Conservation (phyloP, 352 stramenopile genomes). For the Pythium rishiriense region DNA sequence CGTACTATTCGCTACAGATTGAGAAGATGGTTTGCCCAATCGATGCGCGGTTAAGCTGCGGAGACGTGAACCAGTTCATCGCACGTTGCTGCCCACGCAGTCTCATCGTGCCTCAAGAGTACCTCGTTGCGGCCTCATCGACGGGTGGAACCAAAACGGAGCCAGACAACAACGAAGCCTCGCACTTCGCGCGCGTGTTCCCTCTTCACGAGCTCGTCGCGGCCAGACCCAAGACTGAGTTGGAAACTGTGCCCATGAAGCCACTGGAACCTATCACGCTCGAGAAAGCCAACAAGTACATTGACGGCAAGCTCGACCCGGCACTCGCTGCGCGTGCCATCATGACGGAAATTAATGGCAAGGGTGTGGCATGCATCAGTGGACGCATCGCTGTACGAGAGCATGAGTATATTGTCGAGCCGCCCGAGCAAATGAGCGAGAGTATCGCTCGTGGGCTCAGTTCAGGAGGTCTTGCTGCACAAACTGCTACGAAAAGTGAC, state of each 20-base stretch:
- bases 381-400: conserved; percentile 61
- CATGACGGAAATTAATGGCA: conserved; percentile 73
- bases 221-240: conserved; percentile 67
- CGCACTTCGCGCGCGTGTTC: conserved; percentile 73
- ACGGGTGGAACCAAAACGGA: conserved; percentile 24
- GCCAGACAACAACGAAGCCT: conserved; percentile 36
- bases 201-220: conserved; percentile 71
- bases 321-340: conserved; percentile 56
- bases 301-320: conserved; percentile 77
- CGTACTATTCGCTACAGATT: conserved; percentile 61
- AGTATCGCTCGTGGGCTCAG: background rate
- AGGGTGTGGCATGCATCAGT: conserved; percentile 55
- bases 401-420: conserved; percentile 62
- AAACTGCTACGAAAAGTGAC: conserved; percentile 11
- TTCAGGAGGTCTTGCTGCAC: background rate
- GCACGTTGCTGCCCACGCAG: conserved; percentile 70
- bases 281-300: conserved; percentile 78
- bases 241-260: conserved; percentile 71
- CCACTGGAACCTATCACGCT: conserved; percentile 69
- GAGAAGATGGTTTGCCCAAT: conserved; percentile 82
- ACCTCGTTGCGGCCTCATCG: conserved; percentile 25
- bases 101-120: conserved; percentile 70
- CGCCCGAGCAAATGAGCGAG: conserved; percentile 3
- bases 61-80: conserved; percentile 86
- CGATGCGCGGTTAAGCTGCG: conserved; percentile 77